phyloP scores from a whole-genome alignment of 352 stramenopile genomes.

The Phytopythium oedochilum region DNA sequence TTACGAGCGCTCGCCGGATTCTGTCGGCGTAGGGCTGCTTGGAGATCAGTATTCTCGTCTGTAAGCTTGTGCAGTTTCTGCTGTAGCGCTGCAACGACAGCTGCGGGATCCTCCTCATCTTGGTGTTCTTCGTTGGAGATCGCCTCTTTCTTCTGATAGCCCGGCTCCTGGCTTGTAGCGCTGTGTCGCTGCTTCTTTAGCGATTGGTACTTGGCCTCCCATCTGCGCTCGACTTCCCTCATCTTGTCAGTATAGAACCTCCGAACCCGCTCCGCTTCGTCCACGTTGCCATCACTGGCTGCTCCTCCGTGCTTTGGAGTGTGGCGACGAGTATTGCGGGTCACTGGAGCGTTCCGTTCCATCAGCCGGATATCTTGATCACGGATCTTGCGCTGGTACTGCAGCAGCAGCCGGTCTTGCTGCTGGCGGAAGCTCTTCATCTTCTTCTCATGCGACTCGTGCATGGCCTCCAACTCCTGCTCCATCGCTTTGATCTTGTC shows the following conservation, averaged over 20 bases:
- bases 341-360: conserved; percentile 10
- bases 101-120: neutral
- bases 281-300: conserved; percentile 25
- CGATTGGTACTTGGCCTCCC: conserved; percentile 58
- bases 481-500: conserved; percentile 35
- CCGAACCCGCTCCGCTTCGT: conserved; percentile 29
- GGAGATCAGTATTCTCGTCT: neutral
- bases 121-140: neutral
- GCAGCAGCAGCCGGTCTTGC: conserved; percentile 67
- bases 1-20: neutral
- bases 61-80: neutral
- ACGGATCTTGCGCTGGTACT: conserved; percentile 60
- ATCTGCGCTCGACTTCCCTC: conserved; percentile 71
- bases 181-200: conserved; percentile 45
- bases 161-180: neutral
- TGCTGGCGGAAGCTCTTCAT: conserved; percentile 72
- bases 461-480: conserved; percentile 40
- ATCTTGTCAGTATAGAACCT: conserved; percentile 76
- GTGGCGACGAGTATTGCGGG: neutral
- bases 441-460: conserved; percentile 50
- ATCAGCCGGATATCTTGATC: conserved; percentile 40
- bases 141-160: neutral
- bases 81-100: neutral
- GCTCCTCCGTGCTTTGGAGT: conserved; percentile 5
- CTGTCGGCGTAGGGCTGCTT: neutral